Base-by-base conservation (phyloP, 1,284 basidiomycete genomes). In the Leccinum griseonigrum region DNA sequence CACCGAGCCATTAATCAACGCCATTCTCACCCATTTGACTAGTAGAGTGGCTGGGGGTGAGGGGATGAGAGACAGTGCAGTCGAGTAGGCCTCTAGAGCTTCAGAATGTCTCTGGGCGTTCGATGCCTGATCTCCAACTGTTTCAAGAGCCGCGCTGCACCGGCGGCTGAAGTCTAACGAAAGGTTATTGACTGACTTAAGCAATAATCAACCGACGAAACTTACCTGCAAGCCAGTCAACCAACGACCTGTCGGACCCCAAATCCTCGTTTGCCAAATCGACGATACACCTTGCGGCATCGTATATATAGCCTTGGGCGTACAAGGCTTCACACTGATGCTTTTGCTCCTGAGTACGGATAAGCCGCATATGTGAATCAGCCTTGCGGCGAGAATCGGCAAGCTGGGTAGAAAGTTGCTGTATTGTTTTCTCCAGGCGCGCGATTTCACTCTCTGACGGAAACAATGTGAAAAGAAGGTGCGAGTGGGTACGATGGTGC, bases 181-280 rank as follows among this genome's bases (percentile, higher is more conserved):
- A 3, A 50, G 9, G 18, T 0, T 11, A 58, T 48, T 29, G 0
- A 40, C 29, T 16, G 4, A 18, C 36, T 7, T 14, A 14, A 13
- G 16, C 5, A 56, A 31, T 38, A 4, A 1, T 4, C 9, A 56
- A 3, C 16, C 2, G 1, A 1, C 7, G 9, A 28, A 14, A 55
- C 63, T 56, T 16, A 66, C 66, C 52, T 3, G 22, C 14, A 5
- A 59, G 10, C 65, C 65, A 66, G 2, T 54, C 46, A 13, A n/a
- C 32, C 3, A 65, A 26, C 1, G 34, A 11, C 10, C 43, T 29
- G 50, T 67, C 58, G 8, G 53, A 5, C 6, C 50, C 52, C 6
- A 54, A 9, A 4, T 26, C 34, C 0, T 38, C 22, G n/a, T n/a
- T 16, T 3, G 13, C 6, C 3, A 65, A 18, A 7, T 52, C 16